These are phyloP conservation scores for Fusarium caatingaense DNA, from an alignment of 2,329 filamentous ascomycete genomes.

Conservation along the genomic window DNA sequence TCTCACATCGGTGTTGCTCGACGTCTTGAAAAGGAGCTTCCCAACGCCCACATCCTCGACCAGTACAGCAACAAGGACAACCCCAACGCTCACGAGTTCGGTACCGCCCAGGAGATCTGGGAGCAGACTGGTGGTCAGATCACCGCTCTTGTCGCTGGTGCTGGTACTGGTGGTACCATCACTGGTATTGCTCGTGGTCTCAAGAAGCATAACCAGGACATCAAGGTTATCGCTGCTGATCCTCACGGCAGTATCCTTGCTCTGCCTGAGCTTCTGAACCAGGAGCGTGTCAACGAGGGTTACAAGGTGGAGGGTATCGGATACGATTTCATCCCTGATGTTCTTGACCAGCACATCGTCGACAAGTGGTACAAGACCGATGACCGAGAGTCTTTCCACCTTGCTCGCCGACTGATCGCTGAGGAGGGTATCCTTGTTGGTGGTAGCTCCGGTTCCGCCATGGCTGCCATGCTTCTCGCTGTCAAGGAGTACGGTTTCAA, in stretches of 20 bases:
- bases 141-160: slow-evolving; percentile 86
- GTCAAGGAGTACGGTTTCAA: slow-evolving; percentile 80
- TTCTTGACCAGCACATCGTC: slow-evolving; percentile 81
- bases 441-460: slow-evolving; percentile 91
- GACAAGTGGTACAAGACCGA: slow-evolving; percentile 99
- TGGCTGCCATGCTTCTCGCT: slow-evolving; percentile 82
- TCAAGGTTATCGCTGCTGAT: slow-evolving; percentile 94
- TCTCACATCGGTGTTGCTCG: slow-evolving; percentile 96
- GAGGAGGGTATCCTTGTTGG: slow-evolving; percentile 96
- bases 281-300: slow-evolving; percentile 80
- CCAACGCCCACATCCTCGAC: slow-evolving; percentile 96
- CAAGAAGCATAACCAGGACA: slow-evolving; percentile 83
- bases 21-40: slow-evolving; percentile 92
- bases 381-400: slow-evolving; percentile 89
- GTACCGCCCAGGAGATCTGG: slow-evolving; percentile 98
- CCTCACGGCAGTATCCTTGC: slow-evolving; percentile 93
- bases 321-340: slow-evolving; percentile 97
- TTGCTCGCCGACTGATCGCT: slow-evolving; percentile 88
- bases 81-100: slow-evolving; percentile 90
- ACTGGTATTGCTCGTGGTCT: slow-evolving; percentile 88
- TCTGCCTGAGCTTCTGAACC: slow-evolving; percentile 81
- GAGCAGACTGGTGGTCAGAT: slow-evolving; percentile 86
- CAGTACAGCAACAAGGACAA: slow-evolving; percentile 95
- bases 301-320: slow-evolving; percentile 99
- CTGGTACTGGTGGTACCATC: slow-evolving; percentile 95